phyloP scores from a whole-genome alignment of 2,329 filamentous ascomycete species.

The Ustilaginoidea virens region DNA sequence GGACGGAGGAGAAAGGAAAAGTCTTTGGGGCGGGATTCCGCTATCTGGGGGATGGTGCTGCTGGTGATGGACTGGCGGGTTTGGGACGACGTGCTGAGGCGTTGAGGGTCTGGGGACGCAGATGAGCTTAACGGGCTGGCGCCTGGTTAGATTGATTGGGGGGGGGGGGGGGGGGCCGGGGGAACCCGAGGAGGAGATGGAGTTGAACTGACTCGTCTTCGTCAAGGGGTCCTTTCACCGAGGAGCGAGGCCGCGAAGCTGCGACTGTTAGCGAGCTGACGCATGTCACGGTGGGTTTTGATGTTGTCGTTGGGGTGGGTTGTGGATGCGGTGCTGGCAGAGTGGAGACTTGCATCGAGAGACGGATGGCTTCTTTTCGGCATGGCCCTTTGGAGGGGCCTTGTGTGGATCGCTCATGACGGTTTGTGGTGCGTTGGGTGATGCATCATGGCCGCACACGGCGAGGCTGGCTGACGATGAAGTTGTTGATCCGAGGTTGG shows the following conservation, averaged over 20 bases:
- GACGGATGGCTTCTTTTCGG: conserved; percentile 4
- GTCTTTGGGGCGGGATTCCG: conserved; percentile 37
- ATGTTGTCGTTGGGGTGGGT: neutral
- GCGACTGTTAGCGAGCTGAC: neutral
- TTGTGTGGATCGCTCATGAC: conserved; percentile 5
- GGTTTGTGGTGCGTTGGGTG: no score
- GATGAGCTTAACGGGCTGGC: conserved; percentile 3
- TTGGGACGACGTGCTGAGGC: conserved; percentile 3
- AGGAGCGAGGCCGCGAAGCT: conserved; percentile 7
- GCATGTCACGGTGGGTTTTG: neutral
- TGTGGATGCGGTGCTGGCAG: neutral
- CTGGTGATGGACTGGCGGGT: conserved; percentile 7
- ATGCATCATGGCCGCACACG: no score
- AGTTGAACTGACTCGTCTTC: conserved; percentile 5
- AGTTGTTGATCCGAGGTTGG: no score
- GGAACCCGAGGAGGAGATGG: neutral
- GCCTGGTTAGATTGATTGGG: conserved; percentile 1
- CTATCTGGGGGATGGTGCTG: conserved; percentile 15
- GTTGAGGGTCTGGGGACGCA: conserved; percentile 4
- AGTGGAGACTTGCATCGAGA: conserved; percentile 5
- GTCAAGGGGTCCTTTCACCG: conserved; percentile 6
- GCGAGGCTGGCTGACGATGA: no score
- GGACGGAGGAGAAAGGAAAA: conserved; percentile 68
- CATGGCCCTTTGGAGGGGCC: conserved; percentile 2
- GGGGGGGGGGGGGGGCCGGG: neutral